Conservation (phyloP, 139 green algal species). For the Chlorella ohadii region DNA sequence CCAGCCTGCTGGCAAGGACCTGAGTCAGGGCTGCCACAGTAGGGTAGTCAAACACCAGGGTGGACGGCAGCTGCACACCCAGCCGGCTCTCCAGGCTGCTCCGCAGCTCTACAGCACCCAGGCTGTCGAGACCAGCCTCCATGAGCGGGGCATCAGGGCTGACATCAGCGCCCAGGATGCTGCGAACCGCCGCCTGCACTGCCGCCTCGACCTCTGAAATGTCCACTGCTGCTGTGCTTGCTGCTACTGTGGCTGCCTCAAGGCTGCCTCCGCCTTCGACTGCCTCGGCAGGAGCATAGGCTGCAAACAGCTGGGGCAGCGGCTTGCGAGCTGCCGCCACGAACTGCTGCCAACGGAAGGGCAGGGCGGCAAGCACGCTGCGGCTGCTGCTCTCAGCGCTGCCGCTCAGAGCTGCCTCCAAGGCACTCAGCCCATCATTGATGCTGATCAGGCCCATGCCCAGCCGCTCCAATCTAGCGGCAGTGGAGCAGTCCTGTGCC, state of each 20-base stretch:
- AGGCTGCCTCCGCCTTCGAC: background rate
- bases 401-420: background rate
- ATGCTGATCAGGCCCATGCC: constrained; percentile 65
- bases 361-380: constrained; percentile 43
- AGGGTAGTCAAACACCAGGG: constrained; percentile 81
- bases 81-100: constrained; percentile 53
- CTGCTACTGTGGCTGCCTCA: background rate
- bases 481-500: constrained; percentile 49
- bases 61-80: constrained; percentile 65
- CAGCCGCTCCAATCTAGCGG: constrained; percentile 66
- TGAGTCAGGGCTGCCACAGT: constrained; percentile 48
- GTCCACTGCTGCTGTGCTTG: constrained; percentile 6
- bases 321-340: constrained; percentile 28
- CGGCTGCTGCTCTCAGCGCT: constrained; percentile 20
- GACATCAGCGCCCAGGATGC: constrained; percentile 33
- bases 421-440: background rate
- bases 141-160: constrained; percentile 39
- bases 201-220: background rate
- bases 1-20: constrained; percentile 22
- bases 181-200: constrained; percentile 30
- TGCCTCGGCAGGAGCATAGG: background rate
- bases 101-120: constrained; percentile 60
- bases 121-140: constrained; percentile 68
- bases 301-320: constrained; percentile 35
- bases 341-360: constrained; percentile 52